Percentiles rank a stretch among this genome's conserved stretches.
Conservation (phyloP, 257 asterid genomes). For the Datura wrightii region DNA sequence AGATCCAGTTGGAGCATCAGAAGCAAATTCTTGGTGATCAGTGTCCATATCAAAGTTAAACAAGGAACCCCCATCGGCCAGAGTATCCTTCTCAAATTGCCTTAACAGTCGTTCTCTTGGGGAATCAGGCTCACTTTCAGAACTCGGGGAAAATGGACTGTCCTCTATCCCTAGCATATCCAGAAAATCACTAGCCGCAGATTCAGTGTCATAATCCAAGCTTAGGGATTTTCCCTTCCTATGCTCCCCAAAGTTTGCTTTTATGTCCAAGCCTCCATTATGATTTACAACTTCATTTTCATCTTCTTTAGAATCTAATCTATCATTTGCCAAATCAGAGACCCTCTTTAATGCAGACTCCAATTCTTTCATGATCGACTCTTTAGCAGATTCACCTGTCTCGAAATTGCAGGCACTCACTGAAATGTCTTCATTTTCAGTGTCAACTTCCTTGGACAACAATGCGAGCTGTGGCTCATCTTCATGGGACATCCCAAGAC, state of each 20-base stretch:
- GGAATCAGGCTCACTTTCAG: slow-evolving; percentile 92
- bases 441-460: slow-evolving; percentile 28
- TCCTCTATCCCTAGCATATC: slow-evolving; percentile 78
- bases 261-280: slow-evolving; percentile 27
- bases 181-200: slow-evolving; percentile 78
- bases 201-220: slow-evolving; percentile 65
- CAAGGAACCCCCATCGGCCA: slow-evolving; percentile 65
- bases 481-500: slow-evolving; percentile 36
- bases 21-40: slow-evolving; percentile 42
- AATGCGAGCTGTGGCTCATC: slow-evolving; percentile 14
- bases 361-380: slow-evolving; percentile 63
- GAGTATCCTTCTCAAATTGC: slow-evolving; percentile 87
- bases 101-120: slow-evolving; percentile 83
- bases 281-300: slow-evolving; percentile 47
- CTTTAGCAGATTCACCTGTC: slow-evolving; percentile 47
- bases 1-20: slow-evolving; percentile 42
- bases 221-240: slow-evolving; percentile 57
- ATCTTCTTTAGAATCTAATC: slow-evolving; percentile 55
- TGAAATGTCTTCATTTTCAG: slow-evolving; percentile 35
- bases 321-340: slow-evolving; percentile 59
- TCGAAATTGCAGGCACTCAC: slow-evolving; percentile 30
- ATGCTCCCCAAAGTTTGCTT: slow-evolving; percentile 40
- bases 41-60: slow-evolving; percentile 56
- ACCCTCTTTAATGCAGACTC: slow-evolving; percentile 64
- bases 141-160: slow-evolving; percentile 70